These are phyloP conservation scores for Dalechampia spathulata DNA, from an alignment of 441 rosid species.

Conservation along the genomic window DNA sequence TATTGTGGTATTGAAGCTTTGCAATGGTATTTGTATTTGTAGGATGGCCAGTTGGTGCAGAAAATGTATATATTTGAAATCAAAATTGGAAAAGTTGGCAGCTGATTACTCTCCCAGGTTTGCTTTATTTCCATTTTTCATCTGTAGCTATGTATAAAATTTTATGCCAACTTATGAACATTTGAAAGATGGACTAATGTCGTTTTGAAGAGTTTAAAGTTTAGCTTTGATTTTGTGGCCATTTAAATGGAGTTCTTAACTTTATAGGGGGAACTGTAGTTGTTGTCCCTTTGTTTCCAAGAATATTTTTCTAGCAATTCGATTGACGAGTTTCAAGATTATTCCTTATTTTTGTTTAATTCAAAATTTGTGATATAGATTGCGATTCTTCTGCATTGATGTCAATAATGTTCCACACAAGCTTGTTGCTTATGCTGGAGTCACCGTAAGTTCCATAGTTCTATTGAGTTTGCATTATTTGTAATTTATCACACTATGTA, in stretches of 20 bases:
- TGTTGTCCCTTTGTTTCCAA: too few species aligned
- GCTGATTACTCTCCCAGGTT: constrained; percentile 83
- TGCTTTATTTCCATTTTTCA: constrained; percentile 13
- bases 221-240: too few species aligned
- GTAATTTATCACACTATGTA: neutral
- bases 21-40: constrained; percentile 25
- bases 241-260: too few species aligned
- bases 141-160: neutral
- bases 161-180: neutral
- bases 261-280: too few species aligned
- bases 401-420: constrained; percentile 74
- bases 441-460: constrained; percentile 50
- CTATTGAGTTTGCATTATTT: neutral
- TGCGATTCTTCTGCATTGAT: constrained; percentile 65
- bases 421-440: constrained; percentile 71
- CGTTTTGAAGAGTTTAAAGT: too few species aligned
- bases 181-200: neutral
- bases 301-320: too few species aligned
- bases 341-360: constrained; percentile 2
- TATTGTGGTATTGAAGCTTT: constrained; percentile 4
- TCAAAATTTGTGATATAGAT: constrained; percentile 31
- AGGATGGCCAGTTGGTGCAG: constrained; percentile 99
- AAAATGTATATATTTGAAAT: constrained; percentile 79
- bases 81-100: constrained; percentile 79
- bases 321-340: too few species aligned